phyloP scores from a whole-genome alignment of 495 filamentous ascomycete species.

The Aspergillus sclerotioniger region DNA sequence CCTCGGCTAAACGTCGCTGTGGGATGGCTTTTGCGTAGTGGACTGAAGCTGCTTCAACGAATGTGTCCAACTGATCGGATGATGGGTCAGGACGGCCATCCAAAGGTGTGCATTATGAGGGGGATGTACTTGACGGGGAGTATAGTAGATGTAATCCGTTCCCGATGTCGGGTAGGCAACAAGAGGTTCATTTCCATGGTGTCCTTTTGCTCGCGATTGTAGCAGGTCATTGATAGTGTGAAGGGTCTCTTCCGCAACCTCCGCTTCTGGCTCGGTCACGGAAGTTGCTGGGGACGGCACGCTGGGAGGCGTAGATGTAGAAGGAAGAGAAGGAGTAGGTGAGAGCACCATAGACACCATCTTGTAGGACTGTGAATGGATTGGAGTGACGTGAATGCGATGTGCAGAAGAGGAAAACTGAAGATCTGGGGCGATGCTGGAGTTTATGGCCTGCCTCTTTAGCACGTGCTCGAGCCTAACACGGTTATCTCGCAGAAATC shows the following conservation, averaged over 20 bases:
- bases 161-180: constrained; percentile 30
- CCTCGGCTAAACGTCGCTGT: constrained; percentile 23
- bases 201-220: constrained; percentile 22
- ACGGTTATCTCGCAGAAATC: no score
- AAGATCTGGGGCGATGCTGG: no score
- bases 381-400: no score
- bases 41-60: constrained; percentile 32
- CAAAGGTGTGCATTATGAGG: no score
- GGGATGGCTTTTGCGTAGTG: constrained; percentile 22
- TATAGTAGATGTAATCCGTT: constrained; percentile 36
- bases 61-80: constrained; percentile 23
- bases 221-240: constrained; percentile 31
- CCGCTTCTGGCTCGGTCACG: constrained; percentile 7
- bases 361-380: no score
- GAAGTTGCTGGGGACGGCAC: constrained; percentile 10
- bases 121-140: constrained; percentile 25
- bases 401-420: no score
- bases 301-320: background rate
- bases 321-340: background rate
- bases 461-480: no score
- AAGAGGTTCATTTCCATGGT: constrained; percentile 26
- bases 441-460: no score
- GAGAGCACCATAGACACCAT: no score
- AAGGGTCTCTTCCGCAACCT: constrained; percentile 10
- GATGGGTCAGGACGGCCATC: background rate